Evolutionary conservation across 257 asterid genomes (phyloP).

Genomic region (Ajuga chamaepitys): DNA sequence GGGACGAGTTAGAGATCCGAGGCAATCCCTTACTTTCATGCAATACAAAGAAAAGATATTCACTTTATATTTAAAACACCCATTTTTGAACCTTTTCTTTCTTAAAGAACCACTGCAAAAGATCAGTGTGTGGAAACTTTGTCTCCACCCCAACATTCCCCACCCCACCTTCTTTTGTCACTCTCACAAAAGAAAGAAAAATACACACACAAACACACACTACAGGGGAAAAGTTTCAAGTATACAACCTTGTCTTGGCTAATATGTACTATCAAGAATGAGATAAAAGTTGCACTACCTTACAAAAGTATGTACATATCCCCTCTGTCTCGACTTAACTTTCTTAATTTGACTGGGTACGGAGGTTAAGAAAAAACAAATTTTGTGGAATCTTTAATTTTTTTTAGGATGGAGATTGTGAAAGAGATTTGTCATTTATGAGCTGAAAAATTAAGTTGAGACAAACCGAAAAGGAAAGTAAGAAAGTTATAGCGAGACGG

Average conservation of each 20-base stretch:
- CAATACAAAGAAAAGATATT: conserved; percentile 33
- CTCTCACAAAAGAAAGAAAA: conserved; percentile 15
- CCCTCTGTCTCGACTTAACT: no score
- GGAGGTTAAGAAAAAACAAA: no score
- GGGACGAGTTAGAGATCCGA: conserved; percentile 59
- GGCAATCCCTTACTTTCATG: conserved; percentile 83
- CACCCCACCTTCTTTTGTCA: conserved; percentile 16
- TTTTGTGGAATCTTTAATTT: no score
- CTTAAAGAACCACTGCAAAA: conserved; percentile 59
- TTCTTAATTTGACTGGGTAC: no score
- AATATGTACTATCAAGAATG: conserved; percentile 31
- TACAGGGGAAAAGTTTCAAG: conserved; percentile 11
- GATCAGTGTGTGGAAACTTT: conserved; percentile 80
- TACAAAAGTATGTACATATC: conserved; percentile 41
- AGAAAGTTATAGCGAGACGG: no score
- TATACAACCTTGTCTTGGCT: conserved; percentile 42
- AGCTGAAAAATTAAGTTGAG: no score
- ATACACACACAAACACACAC: background rate
- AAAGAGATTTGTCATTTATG: no score
- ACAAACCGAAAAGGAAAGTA: no score
- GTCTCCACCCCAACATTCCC: conserved; percentile 52
- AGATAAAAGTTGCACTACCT: conserved; percentile 51
- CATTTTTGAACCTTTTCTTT: conserved; percentile 32
- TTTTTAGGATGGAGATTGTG: no score
- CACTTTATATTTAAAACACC: conserved; percentile 43